Evolutionary conservation across 306 rosid genomes (phyloP).

Genomic region (Prunus mongolica): DNA sequence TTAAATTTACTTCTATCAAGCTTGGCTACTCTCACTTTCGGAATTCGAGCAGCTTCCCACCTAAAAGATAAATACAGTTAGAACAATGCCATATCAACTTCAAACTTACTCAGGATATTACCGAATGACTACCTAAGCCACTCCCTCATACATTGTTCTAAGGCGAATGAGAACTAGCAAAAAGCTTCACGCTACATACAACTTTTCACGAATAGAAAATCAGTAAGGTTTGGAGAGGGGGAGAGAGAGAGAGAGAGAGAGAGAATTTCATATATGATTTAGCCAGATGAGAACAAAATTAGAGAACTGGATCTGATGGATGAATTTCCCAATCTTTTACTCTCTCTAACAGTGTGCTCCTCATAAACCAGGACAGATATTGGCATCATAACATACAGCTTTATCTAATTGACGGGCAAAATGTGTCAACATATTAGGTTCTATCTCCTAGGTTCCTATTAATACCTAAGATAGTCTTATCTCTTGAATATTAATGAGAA

Average conservation of each 20-base stretch:
- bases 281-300: no score
- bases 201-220: neutral
- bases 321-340: no score
- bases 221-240: neutral
- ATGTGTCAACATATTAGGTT: no score
- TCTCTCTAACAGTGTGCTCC: no score
- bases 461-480: no score
- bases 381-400: no score
- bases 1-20: constrained; percentile 56
- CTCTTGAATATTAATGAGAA: no score
- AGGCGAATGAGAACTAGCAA: neutral
- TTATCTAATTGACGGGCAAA: no score
- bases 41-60: constrained; percentile 88
- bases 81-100: neutral
- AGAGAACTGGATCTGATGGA: no score
- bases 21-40: constrained; percentile 81
- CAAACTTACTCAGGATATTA: neutral
- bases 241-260: neutral
- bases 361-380: no score
- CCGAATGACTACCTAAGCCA: neutral
- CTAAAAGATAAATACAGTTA: constrained; percentile 25
- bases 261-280: neutral
- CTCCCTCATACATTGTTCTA: neutral
- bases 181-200: neutral
- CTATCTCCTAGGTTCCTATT: no score